Conservation (phyloP, 495 filamentous ascomycete species). For the Neurospora pannonica region DNA sequence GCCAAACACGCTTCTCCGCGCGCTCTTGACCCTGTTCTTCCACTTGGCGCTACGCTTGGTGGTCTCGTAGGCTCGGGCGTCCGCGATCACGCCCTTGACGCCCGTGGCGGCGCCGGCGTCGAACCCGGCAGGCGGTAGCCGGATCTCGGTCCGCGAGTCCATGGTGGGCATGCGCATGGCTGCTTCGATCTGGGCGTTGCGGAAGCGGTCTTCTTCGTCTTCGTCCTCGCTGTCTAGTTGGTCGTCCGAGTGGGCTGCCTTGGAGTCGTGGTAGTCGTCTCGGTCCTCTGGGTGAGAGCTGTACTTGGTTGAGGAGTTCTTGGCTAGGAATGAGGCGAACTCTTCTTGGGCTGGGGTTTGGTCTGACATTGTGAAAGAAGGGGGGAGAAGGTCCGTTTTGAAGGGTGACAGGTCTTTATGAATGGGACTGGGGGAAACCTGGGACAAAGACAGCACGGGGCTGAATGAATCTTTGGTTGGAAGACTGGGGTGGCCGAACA, state of each 20-base stretch:
- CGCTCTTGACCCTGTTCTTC: constrained; percentile 36
- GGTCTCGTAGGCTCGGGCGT: constrained; percentile 82
- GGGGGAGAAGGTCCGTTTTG: constrained; percentile 3
- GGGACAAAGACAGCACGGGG: not conserved
- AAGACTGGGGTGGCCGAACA: not conserved
- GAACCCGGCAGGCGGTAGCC: constrained; percentile 51
- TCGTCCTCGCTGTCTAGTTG: constrained; percentile 39
- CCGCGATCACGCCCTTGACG: constrained; percentile 96
- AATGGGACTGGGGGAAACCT: not conserved
- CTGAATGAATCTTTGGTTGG: not conserved
- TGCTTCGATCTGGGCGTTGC: constrained; percentile 49
- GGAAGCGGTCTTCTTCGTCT: constrained; percentile 48
- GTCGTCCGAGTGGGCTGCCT: constrained; percentile 38
- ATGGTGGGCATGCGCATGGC: constrained; percentile 48
- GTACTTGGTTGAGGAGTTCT: constrained; percentile 25
- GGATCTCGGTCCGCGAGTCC: constrained; percentile 43
- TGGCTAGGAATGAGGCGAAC: constrained; percentile 63
- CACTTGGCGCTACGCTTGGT: constrained; percentile 56
- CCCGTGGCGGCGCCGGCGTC: constrained; percentile 72
- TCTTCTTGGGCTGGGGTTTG: constrained; percentile 69
- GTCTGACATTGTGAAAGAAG: constrained; percentile 42
- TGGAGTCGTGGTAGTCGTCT: constrained; percentile 40
- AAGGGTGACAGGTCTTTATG: not conserved
- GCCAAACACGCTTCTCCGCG: constrained; percentile 38
- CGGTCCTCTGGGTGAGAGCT: constrained; percentile 45